A percentile compares a stretch with the other conserved stretches of the same genome.
These are phyloP conservation scores for Tetrapisispora taiwanensis DNA, from an alignment of 805 yeast species.

Conservation along the genomic window DNA sequence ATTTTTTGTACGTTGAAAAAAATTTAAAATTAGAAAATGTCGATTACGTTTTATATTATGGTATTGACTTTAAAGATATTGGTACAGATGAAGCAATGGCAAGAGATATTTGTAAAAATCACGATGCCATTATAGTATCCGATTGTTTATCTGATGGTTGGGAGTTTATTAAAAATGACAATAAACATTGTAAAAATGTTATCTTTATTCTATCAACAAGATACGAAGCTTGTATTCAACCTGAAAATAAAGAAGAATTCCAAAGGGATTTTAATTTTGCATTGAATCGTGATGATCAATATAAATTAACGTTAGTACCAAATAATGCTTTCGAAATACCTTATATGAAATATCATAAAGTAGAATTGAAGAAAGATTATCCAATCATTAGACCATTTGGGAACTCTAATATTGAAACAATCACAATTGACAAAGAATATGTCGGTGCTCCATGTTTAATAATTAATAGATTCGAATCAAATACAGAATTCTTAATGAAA, in stretches of 20 bases:
- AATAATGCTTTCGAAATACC: slow-evolving; percentile 6
- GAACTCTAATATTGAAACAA: background rate
- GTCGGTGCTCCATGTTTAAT: slow-evolving; percentile 3
- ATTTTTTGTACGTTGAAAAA: slow-evolving; percentile 6
- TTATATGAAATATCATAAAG: slow-evolving; percentile 2
- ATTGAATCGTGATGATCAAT: slow-evolving; percentile 6
- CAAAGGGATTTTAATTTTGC: slow-evolving; percentile 5
- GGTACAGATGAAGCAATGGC: slow-evolving; percentile 2
- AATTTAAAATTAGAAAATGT: slow-evolving; percentile 6
- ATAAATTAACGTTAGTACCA: slow-evolving; percentile 3
- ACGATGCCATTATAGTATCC: slow-evolving; percentile 7
- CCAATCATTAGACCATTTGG: slow-evolving; percentile 9
- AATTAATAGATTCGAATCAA: slow-evolving; percentile 4
- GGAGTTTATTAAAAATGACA: slow-evolving; percentile 7
- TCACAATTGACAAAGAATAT: background rate
- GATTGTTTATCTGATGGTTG: slow-evolving; percentile 9
- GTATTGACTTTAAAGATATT: background rate
- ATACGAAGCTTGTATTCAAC: slow-evolving; percentile 3
- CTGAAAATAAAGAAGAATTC: background rate
- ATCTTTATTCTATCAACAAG: slow-evolving; percentile 6
- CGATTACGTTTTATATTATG: slow-evolving; percentile 3
- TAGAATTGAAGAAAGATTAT: slow-evolving; percentile 2
- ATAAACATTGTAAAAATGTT: slow-evolving; percentile 5
- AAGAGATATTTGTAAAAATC: slow-evolving; percentile 3
- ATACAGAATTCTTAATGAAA: slow-evolving; percentile 2